Evolutionary conservation across 2,329 filamentous ascomycete species (phyloP).

Genomic region (Xylaria sp.): DNA sequence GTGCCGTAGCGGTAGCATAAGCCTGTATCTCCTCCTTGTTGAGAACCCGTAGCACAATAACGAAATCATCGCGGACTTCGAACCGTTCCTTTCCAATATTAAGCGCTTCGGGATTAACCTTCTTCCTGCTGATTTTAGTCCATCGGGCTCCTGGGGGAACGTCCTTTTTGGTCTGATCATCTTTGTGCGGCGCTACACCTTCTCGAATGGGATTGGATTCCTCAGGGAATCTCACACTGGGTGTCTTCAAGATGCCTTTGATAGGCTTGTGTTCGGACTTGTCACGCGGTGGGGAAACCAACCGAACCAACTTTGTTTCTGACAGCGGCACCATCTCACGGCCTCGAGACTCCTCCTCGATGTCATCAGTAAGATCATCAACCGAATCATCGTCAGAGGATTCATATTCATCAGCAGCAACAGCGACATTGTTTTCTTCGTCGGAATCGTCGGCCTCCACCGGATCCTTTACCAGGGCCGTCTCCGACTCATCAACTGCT

Average conservation of each 20-base stretch:
- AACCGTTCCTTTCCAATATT: slow-evolving; percentile 84
- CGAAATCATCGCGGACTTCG: slow-evolving; percentile 86
- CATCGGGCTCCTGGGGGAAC: slow-evolving; percentile 76
- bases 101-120: slow-evolving; percentile 85
- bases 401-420: not conserved
- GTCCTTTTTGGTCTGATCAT: slow-evolving; percentile 67
- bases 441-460: slow-evolving; percentile 16
- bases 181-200: slow-evolving; percentile 89
- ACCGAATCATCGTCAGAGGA: slow-evolving; percentile 6
- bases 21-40: slow-evolving; percentile 85
- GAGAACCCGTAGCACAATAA: slow-evolving; percentile 85
- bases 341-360: slow-evolving; percentile 33
- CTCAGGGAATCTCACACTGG: slow-evolving; percentile 79
- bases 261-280: slow-evolving; percentile 62
- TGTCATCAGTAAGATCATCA: not conserved
- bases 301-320: slow-evolving; percentile 50
- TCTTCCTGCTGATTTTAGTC: slow-evolving; percentile 85
- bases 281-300: slow-evolving; percentile 66
- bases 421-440: slow-evolving; percentile 12
- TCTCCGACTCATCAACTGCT: slow-evolving; percentile 20
- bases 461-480: slow-evolving; percentile 14
- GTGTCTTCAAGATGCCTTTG: slow-evolving; percentile 81
- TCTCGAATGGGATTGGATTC: slow-evolving; percentile 78
- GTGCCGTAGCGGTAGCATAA: slow-evolving; percentile 74
- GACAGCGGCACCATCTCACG: slow-evolving; percentile 35